Percentiles rank a stretch among this genome's conserved stretches.
Conservation (phyloP, 495 filamentous ascomycete species). For the Daldinia childiae region DNA sequence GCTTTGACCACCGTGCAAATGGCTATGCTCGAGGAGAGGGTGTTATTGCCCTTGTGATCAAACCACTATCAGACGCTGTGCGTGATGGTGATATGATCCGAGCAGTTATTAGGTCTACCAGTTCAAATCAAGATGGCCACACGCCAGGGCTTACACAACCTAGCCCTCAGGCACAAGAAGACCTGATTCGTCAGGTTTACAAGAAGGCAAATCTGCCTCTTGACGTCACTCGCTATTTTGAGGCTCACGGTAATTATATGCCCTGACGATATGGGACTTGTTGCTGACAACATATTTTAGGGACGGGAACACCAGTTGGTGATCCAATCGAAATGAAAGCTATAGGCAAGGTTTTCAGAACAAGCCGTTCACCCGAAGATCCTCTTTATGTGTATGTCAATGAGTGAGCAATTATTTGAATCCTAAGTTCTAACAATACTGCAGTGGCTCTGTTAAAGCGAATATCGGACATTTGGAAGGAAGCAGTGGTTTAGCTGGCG, state of each 20-base stretch:
- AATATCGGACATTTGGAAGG: conserved; percentile 67
- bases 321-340: conserved; percentile 66
- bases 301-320: conserved; percentile 64
- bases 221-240: conserved; percentile 56
- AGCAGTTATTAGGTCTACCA: conserved; percentile 64
- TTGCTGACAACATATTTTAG: conserved; percentile 23
- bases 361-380: conserved; percentile 34
- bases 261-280: not conserved
- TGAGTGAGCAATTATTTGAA: not conserved
- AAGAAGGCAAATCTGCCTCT: conserved; percentile 54
- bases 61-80: conserved; percentile 60
- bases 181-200: conserved; percentile 60
- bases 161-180: conserved; percentile 58
- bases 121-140: conserved; percentile 64
- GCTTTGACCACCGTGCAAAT: conserved; percentile 67
- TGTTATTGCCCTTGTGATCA: conserved; percentile 62
- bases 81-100: conserved; percentile 62
- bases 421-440: not conserved
- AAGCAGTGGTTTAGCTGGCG: conserved; percentile 58
- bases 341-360: conserved; percentile 53
- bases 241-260: conserved; percentile 49
- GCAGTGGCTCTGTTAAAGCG: conserved; percentile 61
- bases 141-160: conserved; percentile 63
- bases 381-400: conserved; percentile 55
- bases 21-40: conserved; percentile 73